phyloP scores from a whole-genome alignment of 106 monocot genomes.

The Platanthera guangdongensis region DNA sequence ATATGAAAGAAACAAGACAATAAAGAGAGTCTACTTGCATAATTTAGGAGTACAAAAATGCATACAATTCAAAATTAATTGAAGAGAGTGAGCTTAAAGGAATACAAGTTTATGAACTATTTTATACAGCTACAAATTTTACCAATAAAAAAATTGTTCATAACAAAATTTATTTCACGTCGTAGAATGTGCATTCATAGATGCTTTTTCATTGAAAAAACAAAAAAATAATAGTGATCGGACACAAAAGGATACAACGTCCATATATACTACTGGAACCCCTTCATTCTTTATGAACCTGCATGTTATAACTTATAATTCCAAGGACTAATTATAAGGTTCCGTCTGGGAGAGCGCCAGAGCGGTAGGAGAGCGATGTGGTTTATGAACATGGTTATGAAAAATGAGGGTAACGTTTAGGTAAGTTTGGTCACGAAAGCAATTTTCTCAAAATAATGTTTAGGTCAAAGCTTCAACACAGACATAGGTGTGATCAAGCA shows the following conservation, averaged over 20 bases:
- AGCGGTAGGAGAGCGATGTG: no score
- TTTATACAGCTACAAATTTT: background rate
- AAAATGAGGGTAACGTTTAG: no score
- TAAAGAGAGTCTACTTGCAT: background rate
- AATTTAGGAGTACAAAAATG: background rate
- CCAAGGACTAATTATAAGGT: background rate
- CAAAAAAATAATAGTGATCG: background rate
- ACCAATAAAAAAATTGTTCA: background rate
- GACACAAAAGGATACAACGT: background rate
- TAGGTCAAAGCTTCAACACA: no score
- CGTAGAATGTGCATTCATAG: background rate
- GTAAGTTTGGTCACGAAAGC: no score
- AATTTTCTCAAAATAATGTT: no score
- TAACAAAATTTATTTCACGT: background rate
- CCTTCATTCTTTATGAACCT: background rate
- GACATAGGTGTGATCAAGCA: no score
- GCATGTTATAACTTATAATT: background rate
- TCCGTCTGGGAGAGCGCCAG: background rate
- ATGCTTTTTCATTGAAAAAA: background rate
- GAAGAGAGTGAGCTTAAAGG: background rate
- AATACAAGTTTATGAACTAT: background rate
- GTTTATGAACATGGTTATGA: no score
- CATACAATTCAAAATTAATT: background rate
- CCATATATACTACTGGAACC: background rate
- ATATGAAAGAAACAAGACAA: background rate